Percentiles rank a stretch among this genome's conserved stretches.
phyloP scores from a whole-genome alignment of 306 rosid genomes.

The Sicyos baderoa region DNA sequence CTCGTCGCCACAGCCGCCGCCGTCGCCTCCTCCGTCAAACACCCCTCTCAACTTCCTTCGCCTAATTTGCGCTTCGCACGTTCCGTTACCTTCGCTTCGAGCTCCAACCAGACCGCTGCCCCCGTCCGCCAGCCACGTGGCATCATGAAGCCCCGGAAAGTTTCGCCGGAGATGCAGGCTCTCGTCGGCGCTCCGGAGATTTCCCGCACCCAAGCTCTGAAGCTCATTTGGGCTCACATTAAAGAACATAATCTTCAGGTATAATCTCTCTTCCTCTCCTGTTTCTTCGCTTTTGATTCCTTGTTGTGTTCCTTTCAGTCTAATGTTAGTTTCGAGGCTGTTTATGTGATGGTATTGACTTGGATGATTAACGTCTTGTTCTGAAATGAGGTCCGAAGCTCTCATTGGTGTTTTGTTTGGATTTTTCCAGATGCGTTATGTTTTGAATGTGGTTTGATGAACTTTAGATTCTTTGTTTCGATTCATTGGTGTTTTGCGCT shows the following conservation, averaged over 20 bases:
- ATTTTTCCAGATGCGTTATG: not conserved
- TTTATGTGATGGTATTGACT: too few species aligned
- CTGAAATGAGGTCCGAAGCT: too few species aligned
- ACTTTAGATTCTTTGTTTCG: not conserved
- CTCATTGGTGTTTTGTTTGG: not conserved
- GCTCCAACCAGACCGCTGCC: constrained; percentile 50
- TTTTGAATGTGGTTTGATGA: not conserved
- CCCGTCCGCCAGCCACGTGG: constrained; percentile 49
- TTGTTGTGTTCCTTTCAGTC: not conserved
- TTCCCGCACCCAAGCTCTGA: constrained; percentile 87
- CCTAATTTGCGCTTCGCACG: constrained; percentile 34
- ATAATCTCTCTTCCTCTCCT: not conserved
- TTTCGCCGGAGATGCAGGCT: constrained; percentile 85
- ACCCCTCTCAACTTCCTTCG: constrained; percentile 13
- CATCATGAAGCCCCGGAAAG: constrained; percentile 63
- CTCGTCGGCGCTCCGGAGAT: constrained; percentile 73
- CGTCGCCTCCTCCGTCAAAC: constrained; percentile 19
- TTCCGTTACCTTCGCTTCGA: constrained; percentile 35
- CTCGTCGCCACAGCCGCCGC: not conserved
- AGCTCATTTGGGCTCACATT: constrained; percentile 85
- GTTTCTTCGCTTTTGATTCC: not conserved
- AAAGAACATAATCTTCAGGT: constrained; percentile 95
- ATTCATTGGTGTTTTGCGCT: not conserved
- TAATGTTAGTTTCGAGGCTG: not conserved
- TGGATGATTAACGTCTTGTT: too few species aligned